Conservation (phyloP, 2,329 filamentous ascomycete species). For the Calonectria pseudoreteaudii region DNA sequence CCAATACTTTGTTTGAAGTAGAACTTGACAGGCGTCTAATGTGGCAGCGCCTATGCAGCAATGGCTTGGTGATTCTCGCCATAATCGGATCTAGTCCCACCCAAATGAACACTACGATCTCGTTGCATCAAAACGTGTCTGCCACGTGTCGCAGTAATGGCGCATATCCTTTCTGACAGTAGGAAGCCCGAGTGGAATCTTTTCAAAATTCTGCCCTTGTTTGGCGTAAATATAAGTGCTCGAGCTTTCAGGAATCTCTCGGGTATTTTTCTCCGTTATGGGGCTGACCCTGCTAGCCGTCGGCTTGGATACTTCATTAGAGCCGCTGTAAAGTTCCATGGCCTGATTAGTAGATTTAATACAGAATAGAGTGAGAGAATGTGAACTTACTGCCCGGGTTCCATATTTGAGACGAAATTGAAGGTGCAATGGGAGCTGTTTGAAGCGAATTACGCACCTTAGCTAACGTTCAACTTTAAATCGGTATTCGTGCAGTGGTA, state of each 20-base stretch:
- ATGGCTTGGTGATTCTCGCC: too few relatives aligned
- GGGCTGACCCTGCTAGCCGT: too few relatives aligned
- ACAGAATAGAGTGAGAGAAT: accelerated
- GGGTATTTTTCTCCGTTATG: neutral
- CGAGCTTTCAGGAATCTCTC: neutral
- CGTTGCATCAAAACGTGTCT: neutral
- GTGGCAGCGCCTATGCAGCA: too few relatives aligned
- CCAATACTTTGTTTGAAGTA: neutral
- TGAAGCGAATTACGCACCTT: neutral
- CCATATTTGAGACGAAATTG: neutral
- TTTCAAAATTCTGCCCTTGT: neutral
- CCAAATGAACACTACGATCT: too few relatives aligned
- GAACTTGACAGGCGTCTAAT: neutral
- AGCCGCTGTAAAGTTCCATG: neutral
- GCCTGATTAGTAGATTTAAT: neutral
- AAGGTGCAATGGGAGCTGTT: neutral
- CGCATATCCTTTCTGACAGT: neutral
- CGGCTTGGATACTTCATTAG: too few relatives aligned
- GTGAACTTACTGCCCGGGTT: neutral
- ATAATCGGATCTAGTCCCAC: neutral
- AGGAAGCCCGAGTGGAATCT: neutral
- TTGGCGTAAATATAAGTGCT: neutral
- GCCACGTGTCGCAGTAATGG: neutral
- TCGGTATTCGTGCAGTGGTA: neutral
- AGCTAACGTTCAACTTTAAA: neutral